Percentiles rank a stretch among this genome's conserved stretches.
Evolutionary conservation across 495 filamentous ascomycete species (phyloP).

Genomic region (Parathielavia appendiculata): DNA sequence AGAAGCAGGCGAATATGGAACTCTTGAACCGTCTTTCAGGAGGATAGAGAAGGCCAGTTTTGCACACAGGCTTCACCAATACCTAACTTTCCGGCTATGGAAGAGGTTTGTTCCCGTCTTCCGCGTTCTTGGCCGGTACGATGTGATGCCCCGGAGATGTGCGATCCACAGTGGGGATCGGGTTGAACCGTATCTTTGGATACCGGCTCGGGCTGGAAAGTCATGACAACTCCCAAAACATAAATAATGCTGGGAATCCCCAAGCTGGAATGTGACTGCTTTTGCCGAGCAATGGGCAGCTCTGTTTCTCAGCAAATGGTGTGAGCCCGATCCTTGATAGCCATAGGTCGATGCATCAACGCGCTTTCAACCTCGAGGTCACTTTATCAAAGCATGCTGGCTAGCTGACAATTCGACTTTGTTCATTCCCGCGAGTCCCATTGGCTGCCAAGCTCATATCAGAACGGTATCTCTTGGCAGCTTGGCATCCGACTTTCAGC

Average conservation of each 20-base stretch:
- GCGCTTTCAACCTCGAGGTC: background rate
- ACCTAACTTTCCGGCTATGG: no score
- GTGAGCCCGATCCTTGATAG: no score
- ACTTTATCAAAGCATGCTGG: background rate
- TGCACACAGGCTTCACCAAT: no score
- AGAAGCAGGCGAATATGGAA: no score
- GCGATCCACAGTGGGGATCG: conserved; percentile 1
- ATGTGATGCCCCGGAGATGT: background rate
- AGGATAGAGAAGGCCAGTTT: no score
- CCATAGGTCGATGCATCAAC: no score
- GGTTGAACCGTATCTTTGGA: conserved; percentile 11
- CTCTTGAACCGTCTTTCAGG: no score
- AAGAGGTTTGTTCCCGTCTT: no score
- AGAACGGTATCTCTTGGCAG: conserved; percentile 31
- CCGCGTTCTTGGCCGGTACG: background rate
- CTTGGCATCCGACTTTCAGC: conserved; percentile 16
- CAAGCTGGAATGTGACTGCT: background rate
- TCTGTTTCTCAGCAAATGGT: background rate
- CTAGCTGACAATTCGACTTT: background rate
- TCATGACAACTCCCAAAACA: conserved; percentile 1
- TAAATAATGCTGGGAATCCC: background rate
- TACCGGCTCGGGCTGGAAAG: background rate
- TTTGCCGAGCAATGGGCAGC: background rate
- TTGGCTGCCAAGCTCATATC: conserved; percentile 23
- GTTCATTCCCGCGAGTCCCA: conserved; percentile 20